A percentile compares a stretch with the other conserved stretches of the same genome.
phyloP scores from a whole-genome alignment of 345 rosid genomes.

The Raphanus raphanistrum region DNA sequence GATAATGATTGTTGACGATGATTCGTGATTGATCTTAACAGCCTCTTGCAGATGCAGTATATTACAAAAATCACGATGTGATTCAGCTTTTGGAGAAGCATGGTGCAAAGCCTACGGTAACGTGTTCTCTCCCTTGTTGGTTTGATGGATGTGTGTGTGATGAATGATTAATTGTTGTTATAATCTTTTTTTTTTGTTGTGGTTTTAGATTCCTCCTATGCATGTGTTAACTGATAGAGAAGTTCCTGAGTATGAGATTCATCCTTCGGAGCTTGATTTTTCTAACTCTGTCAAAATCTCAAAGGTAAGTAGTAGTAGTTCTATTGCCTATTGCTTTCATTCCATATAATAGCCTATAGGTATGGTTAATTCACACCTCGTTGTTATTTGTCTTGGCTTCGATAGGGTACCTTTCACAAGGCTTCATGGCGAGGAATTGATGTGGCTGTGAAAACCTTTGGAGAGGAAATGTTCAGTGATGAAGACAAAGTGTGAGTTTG shows the following conservation, averaged over 20 bases:
- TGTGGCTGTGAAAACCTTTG: slow-evolving; percentile 80
- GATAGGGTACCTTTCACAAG: slow-evolving; percentile 74
- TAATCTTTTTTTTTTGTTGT: background rate
- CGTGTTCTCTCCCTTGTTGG: background rate
- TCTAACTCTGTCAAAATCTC: slow-evolving; percentile 67
- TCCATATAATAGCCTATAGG: background rate
- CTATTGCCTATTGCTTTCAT: background rate
- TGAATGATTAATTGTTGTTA: slow-evolving; percentile 1
- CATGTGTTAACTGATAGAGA: slow-evolving; percentile 64
- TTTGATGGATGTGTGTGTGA: slow-evolving; percentile 1
- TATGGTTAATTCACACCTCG: slow-evolving; percentile 12
- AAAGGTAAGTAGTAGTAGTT: slow-evolving; percentile 46
- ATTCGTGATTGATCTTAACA: slow-evolving; percentile 42
- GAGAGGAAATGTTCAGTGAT: slow-evolving; percentile 68
- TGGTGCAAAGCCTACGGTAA: slow-evolving; percentile 76
- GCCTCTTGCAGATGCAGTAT: slow-evolving; percentile 87
- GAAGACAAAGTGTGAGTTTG: slow-evolving; percentile 77
- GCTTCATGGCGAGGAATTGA: slow-evolving; percentile 85
- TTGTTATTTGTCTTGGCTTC: background rate
- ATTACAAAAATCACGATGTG: slow-evolving; percentile 70
- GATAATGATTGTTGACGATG: slow-evolving; percentile 16
- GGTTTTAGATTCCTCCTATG: slow-evolving; percentile 72
- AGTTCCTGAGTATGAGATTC: slow-evolving; percentile 83
- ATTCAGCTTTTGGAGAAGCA: slow-evolving; percentile 72
- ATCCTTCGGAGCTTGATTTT: slow-evolving; percentile 74